phyloP scores from a whole-genome alignment of 768 basidiomycete genomes.

The Suillus clintonianus region DNA sequence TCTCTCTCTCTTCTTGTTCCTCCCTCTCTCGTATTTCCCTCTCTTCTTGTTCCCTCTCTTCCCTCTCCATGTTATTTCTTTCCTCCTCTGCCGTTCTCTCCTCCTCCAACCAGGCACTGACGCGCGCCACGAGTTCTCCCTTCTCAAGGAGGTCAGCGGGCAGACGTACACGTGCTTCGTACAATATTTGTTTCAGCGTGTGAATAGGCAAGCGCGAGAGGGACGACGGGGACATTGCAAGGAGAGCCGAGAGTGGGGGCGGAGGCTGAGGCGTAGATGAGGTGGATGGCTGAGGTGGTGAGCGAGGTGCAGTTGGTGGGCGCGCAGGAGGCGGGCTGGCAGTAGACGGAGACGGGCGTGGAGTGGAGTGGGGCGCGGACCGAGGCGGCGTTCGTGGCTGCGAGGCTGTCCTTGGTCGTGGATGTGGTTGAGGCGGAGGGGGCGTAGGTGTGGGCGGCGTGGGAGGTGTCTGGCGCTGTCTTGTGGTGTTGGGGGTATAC shows the following conservation, averaged over 20 bases:
- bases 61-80: constrained; percentile 31
- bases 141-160: constrained; percentile 72
- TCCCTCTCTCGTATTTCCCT: constrained; percentile 9
- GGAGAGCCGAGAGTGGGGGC: constrained; percentile 65
- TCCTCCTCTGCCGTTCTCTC: constrained; percentile 53
- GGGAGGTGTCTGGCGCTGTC: constrained; percentile 5
- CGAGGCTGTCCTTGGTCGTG: constrained; percentile 19
- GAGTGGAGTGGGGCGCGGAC: not conserved
- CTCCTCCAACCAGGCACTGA: constrained; percentile 61
- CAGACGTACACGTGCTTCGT: constrained; percentile 74
- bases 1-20: constrained; percentile 14
- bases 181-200: constrained; percentile 77
- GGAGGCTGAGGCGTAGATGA: constrained; percentile 34
- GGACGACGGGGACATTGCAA: constrained; percentile 58
- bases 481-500: not conserved
- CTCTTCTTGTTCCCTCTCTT: constrained; percentile 22
- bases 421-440: constrained; percentile 12
- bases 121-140: constrained; percentile 75
- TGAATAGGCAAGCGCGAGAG: constrained; percentile 67
- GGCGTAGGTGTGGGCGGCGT: not conserved
- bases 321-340: constrained; percentile 18
- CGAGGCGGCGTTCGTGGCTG: not conserved
- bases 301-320: constrained; percentile 13
- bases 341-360: constrained; percentile 6
- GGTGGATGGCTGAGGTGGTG: constrained; percentile 33